Evolutionary conservation across 1,284 basidiomycete genomes (phyloP).

Genomic region (Ceratobasidium sp.): DNA sequence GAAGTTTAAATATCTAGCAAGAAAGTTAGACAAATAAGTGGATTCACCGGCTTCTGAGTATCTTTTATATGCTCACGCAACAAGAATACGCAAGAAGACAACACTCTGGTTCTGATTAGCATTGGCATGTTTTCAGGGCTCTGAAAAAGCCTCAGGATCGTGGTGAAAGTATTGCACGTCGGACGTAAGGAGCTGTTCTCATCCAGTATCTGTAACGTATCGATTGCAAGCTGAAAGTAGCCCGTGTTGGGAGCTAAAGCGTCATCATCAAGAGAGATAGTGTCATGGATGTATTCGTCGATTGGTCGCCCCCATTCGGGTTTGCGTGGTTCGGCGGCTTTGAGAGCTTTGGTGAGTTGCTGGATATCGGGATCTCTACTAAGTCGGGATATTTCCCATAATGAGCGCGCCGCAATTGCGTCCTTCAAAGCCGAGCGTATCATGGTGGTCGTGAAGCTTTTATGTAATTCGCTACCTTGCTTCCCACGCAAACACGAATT

Average conservation of each 20-base stretch:
- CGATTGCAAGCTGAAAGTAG: background rate
- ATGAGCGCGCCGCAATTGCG: background rate
- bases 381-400: background rate
- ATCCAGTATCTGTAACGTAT: background rate
- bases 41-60: constrained; percentile 16
- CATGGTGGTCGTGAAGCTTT: background rate
- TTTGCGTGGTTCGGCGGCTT: constrained; percentile 12
- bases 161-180: constrained; percentile 17
- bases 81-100: constrained; percentile 18
- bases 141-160: background rate
- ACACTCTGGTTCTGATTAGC: background rate
- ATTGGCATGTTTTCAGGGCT: constrained; percentile 14
- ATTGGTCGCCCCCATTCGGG: constrained; percentile 26
- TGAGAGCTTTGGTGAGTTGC: background rate
- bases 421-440: constrained; percentile 1
- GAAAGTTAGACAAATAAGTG: background rate
- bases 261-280: background rate
- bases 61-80: constrained; percentile 10
- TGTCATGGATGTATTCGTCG: constrained; percentile 4
- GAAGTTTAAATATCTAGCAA: background rate
- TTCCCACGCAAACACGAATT: too few species aligned
- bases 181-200: background rate
- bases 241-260: background rate
- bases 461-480: too few species aligned
- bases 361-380: background rate